These are phyloP conservation scores for Ceratocystis variospora DNA, from an alignment of 2,329 filamentous ascomycete genomes.

Conservation along the genomic window DNA sequence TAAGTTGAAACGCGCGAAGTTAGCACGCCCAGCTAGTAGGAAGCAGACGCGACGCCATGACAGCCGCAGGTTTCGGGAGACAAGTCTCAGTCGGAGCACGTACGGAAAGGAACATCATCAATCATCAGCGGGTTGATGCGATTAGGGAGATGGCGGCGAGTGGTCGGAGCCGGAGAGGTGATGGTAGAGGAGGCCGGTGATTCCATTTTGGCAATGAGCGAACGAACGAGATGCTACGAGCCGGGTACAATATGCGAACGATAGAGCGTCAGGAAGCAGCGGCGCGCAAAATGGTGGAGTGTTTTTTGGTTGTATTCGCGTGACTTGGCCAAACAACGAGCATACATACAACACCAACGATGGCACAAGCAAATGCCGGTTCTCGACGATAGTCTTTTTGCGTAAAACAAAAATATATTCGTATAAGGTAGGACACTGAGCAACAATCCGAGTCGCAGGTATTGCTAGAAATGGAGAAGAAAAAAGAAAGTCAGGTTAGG, in stretches of 20 bases:
- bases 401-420: neutral
- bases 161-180: constrained; percentile 23
- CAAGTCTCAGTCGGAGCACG: neutral
- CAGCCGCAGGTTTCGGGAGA: neutral
- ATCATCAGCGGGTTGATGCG: constrained; percentile 49
- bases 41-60: neutral
- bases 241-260: too few species aligned
- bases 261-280: too few species aligned
- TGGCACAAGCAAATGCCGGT: neutral
- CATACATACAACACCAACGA: neutral
- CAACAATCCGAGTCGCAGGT: neutral
- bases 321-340: neutral
- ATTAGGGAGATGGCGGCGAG: constrained; percentile 37
- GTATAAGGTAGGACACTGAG: neutral
- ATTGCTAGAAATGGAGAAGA: neutral
- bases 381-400: neutral
- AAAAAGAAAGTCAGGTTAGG: neutral
- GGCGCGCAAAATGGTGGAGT: neutral
- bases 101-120: constrained; percentile 39
- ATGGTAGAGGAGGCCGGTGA: constrained; percentile 13
- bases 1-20: neutral
- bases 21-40: neutral
- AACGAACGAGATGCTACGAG: too few species aligned
- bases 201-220: constrained; percentile 8
- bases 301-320: neutral